Percentiles rank a stretch among this genome's conserved stretches.
phyloP scores from a whole-genome alignment of 345 rosid species.

The Carallia pectinifolia region DNA sequence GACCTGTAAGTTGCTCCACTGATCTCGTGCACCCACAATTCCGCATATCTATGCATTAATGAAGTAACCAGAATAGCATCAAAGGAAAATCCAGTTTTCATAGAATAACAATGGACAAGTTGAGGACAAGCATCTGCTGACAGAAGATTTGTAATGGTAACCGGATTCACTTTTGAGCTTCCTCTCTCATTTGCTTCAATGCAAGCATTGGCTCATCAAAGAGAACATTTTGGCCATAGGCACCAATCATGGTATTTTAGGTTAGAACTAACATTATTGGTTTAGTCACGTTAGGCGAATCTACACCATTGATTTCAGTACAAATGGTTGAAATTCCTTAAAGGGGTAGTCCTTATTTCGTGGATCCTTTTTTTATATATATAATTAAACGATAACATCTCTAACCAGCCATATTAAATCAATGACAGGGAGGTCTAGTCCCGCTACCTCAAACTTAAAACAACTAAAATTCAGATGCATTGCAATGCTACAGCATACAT shows the following conservation, averaged over 20 bases:
- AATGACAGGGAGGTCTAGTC: too few relatives aligned
- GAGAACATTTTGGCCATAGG: constrained; percentile 56
- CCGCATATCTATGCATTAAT: constrained; percentile 56
- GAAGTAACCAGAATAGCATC: constrained; percentile 56
- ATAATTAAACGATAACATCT: too few relatives aligned
- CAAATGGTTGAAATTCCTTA: too few relatives aligned
- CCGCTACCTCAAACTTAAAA: too few relatives aligned
- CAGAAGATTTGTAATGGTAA: constrained; percentile 56
- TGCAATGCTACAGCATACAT: too few relatives aligned
- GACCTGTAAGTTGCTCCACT: constrained; percentile 51
- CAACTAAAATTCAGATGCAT: too few relatives aligned
- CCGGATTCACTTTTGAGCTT: constrained; percentile 39
- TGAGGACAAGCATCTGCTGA: constrained; percentile 50
- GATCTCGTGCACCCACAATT: constrained; percentile 41
- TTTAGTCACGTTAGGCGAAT: too few relatives aligned
- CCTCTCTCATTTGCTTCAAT: constrained; percentile 51
- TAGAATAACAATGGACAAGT: constrained; percentile 47
- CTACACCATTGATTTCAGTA: too few relatives aligned
- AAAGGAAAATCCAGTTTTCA: constrained; percentile 47
- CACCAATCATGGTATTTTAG: constrained; percentile 79
- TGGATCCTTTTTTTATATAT: too few relatives aligned
- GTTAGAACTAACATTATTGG: constrained; percentile 5
- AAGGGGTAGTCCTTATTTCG: too few relatives aligned
- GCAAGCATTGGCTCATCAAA: constrained; percentile 41
- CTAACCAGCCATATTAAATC: too few relatives aligned